A percentile compares a stretch with the other conserved stretches of the same genome.
These are phyloP conservation scores for Lepidium sativum DNA, from an alignment of 345 rosid species.

Conservation along the genomic window DNA sequence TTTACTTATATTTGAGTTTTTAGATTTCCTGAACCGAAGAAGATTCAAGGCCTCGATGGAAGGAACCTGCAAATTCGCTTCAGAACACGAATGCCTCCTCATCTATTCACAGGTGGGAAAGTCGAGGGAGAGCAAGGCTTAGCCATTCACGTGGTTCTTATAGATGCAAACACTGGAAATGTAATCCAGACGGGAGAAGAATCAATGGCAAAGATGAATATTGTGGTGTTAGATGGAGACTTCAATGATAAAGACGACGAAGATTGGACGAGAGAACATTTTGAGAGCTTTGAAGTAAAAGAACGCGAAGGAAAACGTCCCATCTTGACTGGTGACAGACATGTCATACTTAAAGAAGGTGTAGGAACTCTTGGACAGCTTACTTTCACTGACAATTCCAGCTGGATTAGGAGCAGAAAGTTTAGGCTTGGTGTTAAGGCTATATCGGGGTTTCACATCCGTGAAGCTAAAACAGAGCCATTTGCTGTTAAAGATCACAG, in stretches of 20 bases:
- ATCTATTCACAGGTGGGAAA: constrained; percentile 87
- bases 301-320: constrained; percentile 91
- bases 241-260: constrained; percentile 58
- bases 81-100: constrained; percentile 80
- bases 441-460: constrained; percentile 42
- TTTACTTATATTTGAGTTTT: background rate
- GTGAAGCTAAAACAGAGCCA: constrained; percentile 82
- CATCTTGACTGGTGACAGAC: constrained; percentile 72
- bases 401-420: constrained; percentile 97
- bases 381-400: constrained; percentile 87
- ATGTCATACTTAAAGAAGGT: constrained; percentile 68
- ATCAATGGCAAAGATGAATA: constrained; percentile 54
- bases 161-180: constrained; percentile 47
- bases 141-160: constrained; percentile 67
- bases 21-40: constrained; percentile 53
- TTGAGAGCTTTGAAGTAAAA: constrained; percentile 65
- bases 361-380: constrained; percentile 82
- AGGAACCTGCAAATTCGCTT: constrained; percentile 59
- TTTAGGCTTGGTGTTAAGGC: constrained; percentile 83
- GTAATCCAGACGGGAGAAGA: constrained; percentile 55
- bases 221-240: constrained; percentile 81
- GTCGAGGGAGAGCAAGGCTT: constrained; percentile 86
- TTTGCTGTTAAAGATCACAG: constrained; percentile 95
- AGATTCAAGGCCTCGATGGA: constrained; percentile 55
- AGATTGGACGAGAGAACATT: constrained; percentile 63